These are phyloP conservation scores for Xylaria telfairii DNA, from an alignment of 495 filamentous ascomycete species.

Conservation along the genomic window DNA sequence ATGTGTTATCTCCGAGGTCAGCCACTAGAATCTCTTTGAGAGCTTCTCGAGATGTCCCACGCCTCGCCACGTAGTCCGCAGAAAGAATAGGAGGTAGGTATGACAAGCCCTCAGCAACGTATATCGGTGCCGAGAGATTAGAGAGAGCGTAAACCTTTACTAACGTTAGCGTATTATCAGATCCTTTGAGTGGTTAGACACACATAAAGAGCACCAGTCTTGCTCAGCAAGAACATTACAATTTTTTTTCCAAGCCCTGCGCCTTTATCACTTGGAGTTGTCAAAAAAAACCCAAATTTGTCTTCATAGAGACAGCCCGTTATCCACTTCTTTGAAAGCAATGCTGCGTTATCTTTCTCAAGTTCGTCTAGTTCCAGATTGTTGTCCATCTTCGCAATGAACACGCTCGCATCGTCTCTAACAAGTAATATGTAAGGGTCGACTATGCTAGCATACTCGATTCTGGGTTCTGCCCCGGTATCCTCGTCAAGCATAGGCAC, in stretches of 20 bases:
- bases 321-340: constrained; percentile 70
- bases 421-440: constrained; percentile 90
- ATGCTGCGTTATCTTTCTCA: constrained; percentile 59
- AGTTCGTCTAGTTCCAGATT: constrained; percentile 87
- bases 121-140: constrained; percentile 65
- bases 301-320: constrained; percentile 82
- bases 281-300: constrained; percentile 60
- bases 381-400: constrained; percentile 76
- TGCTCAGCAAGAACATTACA: constrained; percentile 76
- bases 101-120: constrained; percentile 71
- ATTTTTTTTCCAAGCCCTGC: constrained; percentile 53
- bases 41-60: constrained; percentile 70
- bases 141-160: constrained; percentile 67
- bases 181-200: constrained; percentile 35
- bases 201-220: constrained; percentile 75
- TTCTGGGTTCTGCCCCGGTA: constrained; percentile 73
- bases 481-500: constrained; percentile 89
- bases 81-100: constrained; percentile 80
- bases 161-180: neutral
- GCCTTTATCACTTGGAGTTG: constrained; percentile 49
- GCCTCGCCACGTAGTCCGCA: constrained; percentile 67
- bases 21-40: constrained; percentile 80
- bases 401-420: constrained; percentile 77
- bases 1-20: constrained; percentile 77
- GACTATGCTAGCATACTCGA: constrained; percentile 80